phyloP scores from a whole-genome alignment of 2,329 filamentous ascomycete species.

The Fusarium oligoseptatum region DNA sequence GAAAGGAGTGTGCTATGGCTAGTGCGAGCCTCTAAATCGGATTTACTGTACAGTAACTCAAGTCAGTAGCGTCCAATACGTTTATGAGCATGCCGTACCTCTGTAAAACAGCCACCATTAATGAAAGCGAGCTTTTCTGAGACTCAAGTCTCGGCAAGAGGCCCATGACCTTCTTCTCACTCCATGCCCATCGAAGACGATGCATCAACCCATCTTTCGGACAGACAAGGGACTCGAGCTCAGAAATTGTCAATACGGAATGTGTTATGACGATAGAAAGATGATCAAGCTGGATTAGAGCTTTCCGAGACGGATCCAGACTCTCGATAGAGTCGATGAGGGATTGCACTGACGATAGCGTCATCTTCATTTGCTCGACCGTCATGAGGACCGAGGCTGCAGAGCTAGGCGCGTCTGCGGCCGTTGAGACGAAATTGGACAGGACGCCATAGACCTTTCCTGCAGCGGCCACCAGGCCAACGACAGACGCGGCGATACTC shows the following conservation, averaged over 20 bases:
- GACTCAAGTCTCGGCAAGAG: conserved; percentile 7
- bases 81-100: not conserved
- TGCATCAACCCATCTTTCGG: conserved; percentile 11
- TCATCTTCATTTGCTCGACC: conserved; percentile 14
- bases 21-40: not conserved
- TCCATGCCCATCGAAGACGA: conserved; percentile 6
- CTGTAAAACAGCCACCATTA: conserved; percentile 12
- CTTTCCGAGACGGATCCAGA: not conserved
- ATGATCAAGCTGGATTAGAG: conserved; percentile 9
- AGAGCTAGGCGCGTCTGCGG: conserved; percentile 6
- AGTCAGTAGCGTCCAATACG: not conserved
- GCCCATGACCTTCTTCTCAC: conserved; percentile 1
- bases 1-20: conserved; percentile 1
- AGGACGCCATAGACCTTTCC: conserved; percentile 12
- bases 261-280: conserved; percentile 8
- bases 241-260: conserved; percentile 12
- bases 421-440: not conserved
- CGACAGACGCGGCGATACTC: conserved; percentile 11
- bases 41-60: not conserved
- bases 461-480: conserved; percentile 3
- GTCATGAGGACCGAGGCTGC: not conserved
- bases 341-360: conserved; percentile 1
- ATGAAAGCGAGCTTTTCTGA: conserved; percentile 9
- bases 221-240: conserved; percentile 9
- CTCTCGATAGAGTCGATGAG: conserved; percentile 9